Conservation (phyloP, 495 filamentous ascomycete species). For the Penicillium odoratum region DNA sequence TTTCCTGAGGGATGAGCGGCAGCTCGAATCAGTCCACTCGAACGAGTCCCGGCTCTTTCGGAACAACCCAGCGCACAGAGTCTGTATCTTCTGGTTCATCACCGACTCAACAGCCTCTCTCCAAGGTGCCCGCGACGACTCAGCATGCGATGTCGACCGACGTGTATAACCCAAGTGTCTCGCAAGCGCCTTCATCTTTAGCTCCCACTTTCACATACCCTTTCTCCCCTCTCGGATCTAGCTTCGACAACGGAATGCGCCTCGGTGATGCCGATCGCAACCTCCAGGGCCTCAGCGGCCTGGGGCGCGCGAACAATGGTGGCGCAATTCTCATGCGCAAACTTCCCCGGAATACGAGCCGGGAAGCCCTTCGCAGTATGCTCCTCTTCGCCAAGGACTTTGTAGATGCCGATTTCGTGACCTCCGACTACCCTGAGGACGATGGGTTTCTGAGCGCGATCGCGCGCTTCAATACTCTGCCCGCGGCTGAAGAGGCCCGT, state of each 20-base stretch:
- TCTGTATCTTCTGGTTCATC: constrained; percentile 51
- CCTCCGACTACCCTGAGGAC: constrained; percentile 65
- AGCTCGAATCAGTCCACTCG: constrained; percentile 50
- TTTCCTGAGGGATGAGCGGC: constrained; percentile 48
- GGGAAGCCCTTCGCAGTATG: constrained; percentile 76
- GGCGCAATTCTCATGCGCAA: constrained; percentile 70
- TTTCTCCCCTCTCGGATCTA: constrained; percentile 47
- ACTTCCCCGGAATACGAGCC: constrained; percentile 69
- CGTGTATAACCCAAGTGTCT: constrained; percentile 45
- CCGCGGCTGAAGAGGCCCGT: constrained; percentile 75
- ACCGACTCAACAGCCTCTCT: constrained; percentile 41
- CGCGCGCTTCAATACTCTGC: constrained; percentile 68
- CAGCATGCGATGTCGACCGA: constrained; percentile 57
- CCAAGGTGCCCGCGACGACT: constrained; percentile 44
- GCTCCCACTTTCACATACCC: constrained; percentile 41
- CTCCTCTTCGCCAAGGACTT: constrained; percentile 84
- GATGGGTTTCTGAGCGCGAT: constrained; percentile 72
- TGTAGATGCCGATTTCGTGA: constrained; percentile 69
- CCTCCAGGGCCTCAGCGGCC: constrained; percentile 49
- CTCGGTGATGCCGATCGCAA: constrained; percentile 47
- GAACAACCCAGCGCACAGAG: constrained; percentile 46
- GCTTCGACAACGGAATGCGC: constrained; percentile 51
- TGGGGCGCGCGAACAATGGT: constrained; percentile 35
- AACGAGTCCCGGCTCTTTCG: constrained; percentile 50
- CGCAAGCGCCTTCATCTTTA: constrained; percentile 43